Base-by-base conservation (phyloP, 177 flowering plant genomes). In the Tripterygium wilfordii region DNA sequence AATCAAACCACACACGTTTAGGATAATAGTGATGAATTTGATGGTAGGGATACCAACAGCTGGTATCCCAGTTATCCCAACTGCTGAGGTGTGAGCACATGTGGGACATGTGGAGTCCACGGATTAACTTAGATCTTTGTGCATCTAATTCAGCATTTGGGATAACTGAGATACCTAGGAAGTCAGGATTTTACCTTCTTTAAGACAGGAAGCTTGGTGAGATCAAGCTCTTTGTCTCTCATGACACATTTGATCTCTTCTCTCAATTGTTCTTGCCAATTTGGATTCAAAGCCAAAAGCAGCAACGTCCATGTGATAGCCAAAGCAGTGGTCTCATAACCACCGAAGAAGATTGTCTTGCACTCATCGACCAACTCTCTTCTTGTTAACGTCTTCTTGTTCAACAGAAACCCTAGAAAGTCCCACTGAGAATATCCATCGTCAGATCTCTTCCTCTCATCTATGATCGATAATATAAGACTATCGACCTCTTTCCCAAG, bases 331-430 rank as follows among this genome's bases (percentile, higher is more conserved):
- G 96, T 85, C 60, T 92, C 98, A 26, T 83, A 85, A 14, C 98
- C 96, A 6, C 68, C 95, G 36, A 88, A 91, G 77, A 91, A 85
- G 60, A 91, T 75, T 0, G 98, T 88, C 70, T 92, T 92, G 74
- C 96, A 88, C 67, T 92, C 95, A 53, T 92, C 95, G 5, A 88
- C 82, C 10, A 92, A 69, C 25, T 85, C 87, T 26, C 66, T 45
- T 0, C 53, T 47, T 2, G 75, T 65, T 18, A 88, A 48, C 10
- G 36, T 64, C 66, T 62, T 71, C 13, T 53, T 70, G 3, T 62
- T 65, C 4, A 82, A 61, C 66, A 92, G 36, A 12, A 82, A 16
- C 30, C 91, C 88, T 0, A 86, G 67, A 25, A 88, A 36, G 48
- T 82, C 95, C 12, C 48, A 15, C 7, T 64, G 68, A 1, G 54